Evolutionary conservation across 768 basidiomycete genomes (phyloP), one percentile per base, ranked within the genome.

Genomic region (Trametes maxima): DNA sequence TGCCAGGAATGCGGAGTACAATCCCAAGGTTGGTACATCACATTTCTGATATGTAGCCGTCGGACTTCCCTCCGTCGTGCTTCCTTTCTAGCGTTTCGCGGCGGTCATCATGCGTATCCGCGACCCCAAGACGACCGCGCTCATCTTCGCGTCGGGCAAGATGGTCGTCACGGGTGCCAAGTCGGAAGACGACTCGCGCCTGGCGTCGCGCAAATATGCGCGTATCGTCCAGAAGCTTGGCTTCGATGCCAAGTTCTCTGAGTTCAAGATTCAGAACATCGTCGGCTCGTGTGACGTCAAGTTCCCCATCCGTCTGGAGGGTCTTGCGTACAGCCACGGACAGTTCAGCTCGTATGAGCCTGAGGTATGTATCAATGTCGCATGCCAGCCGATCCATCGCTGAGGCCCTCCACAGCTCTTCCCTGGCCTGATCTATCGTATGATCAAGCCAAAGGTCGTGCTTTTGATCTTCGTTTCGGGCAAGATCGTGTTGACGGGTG

Each of bases 91-190:
- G 97, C 97, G 97, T 89, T 99, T 99, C 81, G 97, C 96, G 69
- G 97, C 97, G 62, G 97, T 98, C 68, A 98, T 99, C 79, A 99
- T 99, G 97, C 94, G 97, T 76, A 98, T 99, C 72, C 95, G 97
- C 68, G 97, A 98, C 69, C 97, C 97, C 52, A 99, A 99, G 83
- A 99, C 97, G 61, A 99, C 97, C 53, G 97, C 96, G 22, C 87
- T 99, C 68, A 98, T 99, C 76, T 99, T 99, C 76, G 97, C 97
- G 36, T 96, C 94, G 59, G 97, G 97, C 73, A 99, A 98, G 85
- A 98, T 99, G 93, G 97, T 99, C 75, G 96, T 98, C 60, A 98
- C 97, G 42, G 97, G 97, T 73, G 97, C 97, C 49, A 99, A 98
- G 83, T 94, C 92, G 35, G 96, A 98, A 77, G 96, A 98, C 75